Conservation (phyloP, 2,329 filamentous ascomycete genomes). For the Arthrobotrys musiformis region DNA sequence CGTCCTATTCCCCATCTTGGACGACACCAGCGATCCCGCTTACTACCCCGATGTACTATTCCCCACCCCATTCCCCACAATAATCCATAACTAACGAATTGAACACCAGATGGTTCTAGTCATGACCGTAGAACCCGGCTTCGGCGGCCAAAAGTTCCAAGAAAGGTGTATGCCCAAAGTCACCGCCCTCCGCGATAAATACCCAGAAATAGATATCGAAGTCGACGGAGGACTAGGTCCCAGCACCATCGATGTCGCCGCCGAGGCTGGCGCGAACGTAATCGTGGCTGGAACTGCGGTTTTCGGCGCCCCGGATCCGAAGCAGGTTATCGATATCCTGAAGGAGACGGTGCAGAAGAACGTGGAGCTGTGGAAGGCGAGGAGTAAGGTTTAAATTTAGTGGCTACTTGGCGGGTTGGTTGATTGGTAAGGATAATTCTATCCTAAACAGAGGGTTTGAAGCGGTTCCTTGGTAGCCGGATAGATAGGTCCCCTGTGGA, state of each 20-base stretch:
- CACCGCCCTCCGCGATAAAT: constrained; percentile 79
- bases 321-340: constrained; percentile 84
- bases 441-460: too few species aligned
- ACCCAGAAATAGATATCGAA: constrained; percentile 94
- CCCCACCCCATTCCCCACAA: too few species aligned
- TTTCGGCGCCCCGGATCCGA: constrained; percentile 89
- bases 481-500: too few species aligned
- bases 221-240: constrained; percentile 92
- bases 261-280: constrained; percentile 94
- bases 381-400: constrained; percentile 36
- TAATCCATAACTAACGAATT: background rate
- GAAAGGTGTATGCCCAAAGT: constrained; percentile 95
- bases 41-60: constrained; percentile 32
- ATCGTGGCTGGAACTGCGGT: constrained; percentile 97
- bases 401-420: too few species aligned
- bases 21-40: constrained; percentile 73
- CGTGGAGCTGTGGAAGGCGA: constrained; percentile 24
- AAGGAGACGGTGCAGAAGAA: constrained; percentile 78
- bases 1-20: constrained; percentile 87
- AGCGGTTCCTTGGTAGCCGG: too few species aligned
- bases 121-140: constrained; percentile 98
- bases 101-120: constrained; percentile 86
- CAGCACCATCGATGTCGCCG: constrained; percentile 90
- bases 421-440: too few species aligned
- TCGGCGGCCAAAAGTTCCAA: constrained; percentile 99